Evolutionary conservation across 2,329 filamentous ascomycete species (phyloP).

Genomic region (Scytalidium lignicola): DNA sequence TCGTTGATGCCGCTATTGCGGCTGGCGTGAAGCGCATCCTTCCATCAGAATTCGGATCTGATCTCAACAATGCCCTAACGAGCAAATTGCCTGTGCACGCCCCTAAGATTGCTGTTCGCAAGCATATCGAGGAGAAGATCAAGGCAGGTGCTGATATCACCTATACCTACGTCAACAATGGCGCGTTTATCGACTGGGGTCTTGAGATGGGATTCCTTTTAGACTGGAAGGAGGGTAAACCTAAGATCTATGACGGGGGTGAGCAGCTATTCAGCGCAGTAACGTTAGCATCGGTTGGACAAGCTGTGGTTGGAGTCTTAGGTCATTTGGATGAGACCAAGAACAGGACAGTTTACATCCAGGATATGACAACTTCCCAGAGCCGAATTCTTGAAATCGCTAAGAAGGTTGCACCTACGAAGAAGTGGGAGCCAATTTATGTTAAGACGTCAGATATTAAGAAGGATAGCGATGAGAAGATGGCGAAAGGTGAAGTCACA

Average conservation of each 20-base stretch:
- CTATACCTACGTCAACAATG: slow-evolving; percentile 51
- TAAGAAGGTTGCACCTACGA: slow-evolving; percentile 28
- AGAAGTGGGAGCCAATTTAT: slow-evolving; percentile 19
- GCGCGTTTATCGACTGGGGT: slow-evolving; percentile 56
- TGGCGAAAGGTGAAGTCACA: slow-evolving; percentile 23
- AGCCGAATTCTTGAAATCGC: slow-evolving; percentile 30
- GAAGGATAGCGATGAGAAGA: slow-evolving; percentile 12
- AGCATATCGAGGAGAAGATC: slow-evolving; percentile 35
- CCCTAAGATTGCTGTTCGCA: slow-evolving; percentile 40
- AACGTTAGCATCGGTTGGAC: slow-evolving; percentile 39
- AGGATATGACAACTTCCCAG: slow-evolving; percentile 40
- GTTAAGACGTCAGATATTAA: slow-evolving; percentile 10
- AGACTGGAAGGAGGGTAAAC: slow-evolving; percentile 35
- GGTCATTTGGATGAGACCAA: slow-evolving; percentile 45
- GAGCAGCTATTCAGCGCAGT: slow-evolving; percentile 42
- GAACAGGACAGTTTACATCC: slow-evolving; percentile 44
- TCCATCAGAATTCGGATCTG: slow-evolving; percentile 49
- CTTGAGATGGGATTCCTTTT: slow-evolving; percentile 37
- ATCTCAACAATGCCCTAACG: slow-evolving; percentile 33
- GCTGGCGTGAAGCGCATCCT: slow-evolving; percentile 58
- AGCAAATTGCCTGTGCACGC: slow-evolving; percentile 45
- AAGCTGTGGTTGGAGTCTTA: slow-evolving; percentile 44
- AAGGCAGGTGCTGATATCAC: slow-evolving; percentile 37
- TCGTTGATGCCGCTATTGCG: slow-evolving; percentile 53
- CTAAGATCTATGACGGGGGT: slow-evolving; percentile 45